Conservation (phyloP, 208 protist genomes). For the Leishmania arabica region DNA sequence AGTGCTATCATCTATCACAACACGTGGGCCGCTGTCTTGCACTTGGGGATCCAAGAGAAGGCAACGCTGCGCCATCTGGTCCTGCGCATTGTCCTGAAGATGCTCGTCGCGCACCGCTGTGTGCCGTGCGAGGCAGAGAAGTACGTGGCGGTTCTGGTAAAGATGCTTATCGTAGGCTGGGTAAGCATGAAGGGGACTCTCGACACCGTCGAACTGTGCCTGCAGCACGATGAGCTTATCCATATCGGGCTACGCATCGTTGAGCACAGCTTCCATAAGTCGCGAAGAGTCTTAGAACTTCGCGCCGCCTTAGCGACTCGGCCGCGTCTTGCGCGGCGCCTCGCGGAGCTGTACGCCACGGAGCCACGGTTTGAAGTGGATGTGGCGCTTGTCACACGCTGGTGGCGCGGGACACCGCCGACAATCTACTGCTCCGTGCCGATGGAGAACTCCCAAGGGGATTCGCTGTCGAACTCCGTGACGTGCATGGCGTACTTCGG, state of each 20-base stretch:
- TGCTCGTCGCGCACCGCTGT: constrained; percentile 22
- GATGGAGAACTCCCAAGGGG: constrained; percentile 5
- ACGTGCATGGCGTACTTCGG: constrained; percentile 74
- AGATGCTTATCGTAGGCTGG: constrained; percentile 55
- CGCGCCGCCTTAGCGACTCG: constrained; percentile 45
- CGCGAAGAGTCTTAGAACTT: neutral
- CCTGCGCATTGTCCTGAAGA: constrained; percentile 56
- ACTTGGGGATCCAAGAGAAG: neutral
- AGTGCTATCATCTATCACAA: neutral
- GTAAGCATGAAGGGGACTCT: constrained; percentile 60
- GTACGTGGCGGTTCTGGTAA: constrained; percentile 29
- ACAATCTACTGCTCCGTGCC: constrained; percentile 11
- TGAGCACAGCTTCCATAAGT: neutral
- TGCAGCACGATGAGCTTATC: constrained; percentile 47
- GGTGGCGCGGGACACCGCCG: constrained; percentile 23
- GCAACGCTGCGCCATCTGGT: constrained; percentile 55
- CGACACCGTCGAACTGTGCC: constrained; percentile 52
- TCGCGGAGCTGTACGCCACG: constrained; percentile 46
- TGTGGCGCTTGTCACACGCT: constrained; percentile 61
- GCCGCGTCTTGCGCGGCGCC: constrained; percentile 29
- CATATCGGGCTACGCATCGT: constrained; percentile 48
- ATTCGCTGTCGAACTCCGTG: constrained; percentile 24
- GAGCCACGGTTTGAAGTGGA: constrained; percentile 69
- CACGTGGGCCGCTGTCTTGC: neutral
- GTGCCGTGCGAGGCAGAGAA: constrained; percentile 39